Evolutionary conservation across 2,329 filamentous ascomycete genomes (phyloP).

Genomic region (Ascochyta lentis): DNA sequence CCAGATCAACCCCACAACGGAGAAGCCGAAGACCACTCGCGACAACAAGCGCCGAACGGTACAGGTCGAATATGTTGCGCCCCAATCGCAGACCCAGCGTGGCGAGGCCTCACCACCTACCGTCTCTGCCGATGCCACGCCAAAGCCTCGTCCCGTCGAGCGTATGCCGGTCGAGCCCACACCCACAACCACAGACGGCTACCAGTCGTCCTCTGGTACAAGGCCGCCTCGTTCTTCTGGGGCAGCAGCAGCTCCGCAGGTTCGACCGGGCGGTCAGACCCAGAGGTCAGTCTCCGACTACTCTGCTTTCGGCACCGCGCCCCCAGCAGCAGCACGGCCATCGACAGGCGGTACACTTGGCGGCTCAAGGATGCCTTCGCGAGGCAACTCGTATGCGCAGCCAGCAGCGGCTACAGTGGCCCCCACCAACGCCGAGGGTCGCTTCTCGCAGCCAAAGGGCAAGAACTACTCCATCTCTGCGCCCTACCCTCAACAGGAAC

Average conservation of each 20-base stretch:
- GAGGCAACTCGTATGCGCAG: slow-evolving; percentile 81
- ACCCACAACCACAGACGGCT: slow-evolving; percentile 42
- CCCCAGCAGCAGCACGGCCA: slow-evolving; percentile 63
- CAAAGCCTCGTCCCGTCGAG: slow-evolving; percentile 57
- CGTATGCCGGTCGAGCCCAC: slow-evolving; percentile 59
- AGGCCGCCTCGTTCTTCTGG: slow-evolving; percentile 32
- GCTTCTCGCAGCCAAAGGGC: slow-evolving; percentile 77
- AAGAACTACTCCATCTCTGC: slow-evolving; percentile 76
- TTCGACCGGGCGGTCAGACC: slow-evolving; percentile 51
- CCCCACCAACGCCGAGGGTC: slow-evolving; percentile 86
- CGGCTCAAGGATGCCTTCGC: slow-evolving; percentile 69
- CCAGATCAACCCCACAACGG: slow-evolving; percentile 71
- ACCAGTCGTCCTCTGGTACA: slow-evolving; percentile 38
- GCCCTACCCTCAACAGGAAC: slow-evolving; percentile 63
- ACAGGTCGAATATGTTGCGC: slow-evolving; percentile 96
- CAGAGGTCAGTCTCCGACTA: slow-evolving; percentile 61
- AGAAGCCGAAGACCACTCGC: slow-evolving; percentile 70
- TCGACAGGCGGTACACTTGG: slow-evolving; percentile 81
- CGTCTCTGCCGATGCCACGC: slow-evolving; percentile 40
- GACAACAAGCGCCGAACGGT: slow-evolving; percentile 94
- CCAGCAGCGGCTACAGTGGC: slow-evolving; percentile 86
- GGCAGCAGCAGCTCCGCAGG: slow-evolving; percentile 37
- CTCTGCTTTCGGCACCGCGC: slow-evolving; percentile 49
- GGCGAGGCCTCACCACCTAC: slow-evolving; percentile 59
- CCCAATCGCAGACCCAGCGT: slow-evolving; percentile 82